Evolutionary conservation across 441 rosid species (phyloP).

Genomic region (Jatropha multifida): DNA sequence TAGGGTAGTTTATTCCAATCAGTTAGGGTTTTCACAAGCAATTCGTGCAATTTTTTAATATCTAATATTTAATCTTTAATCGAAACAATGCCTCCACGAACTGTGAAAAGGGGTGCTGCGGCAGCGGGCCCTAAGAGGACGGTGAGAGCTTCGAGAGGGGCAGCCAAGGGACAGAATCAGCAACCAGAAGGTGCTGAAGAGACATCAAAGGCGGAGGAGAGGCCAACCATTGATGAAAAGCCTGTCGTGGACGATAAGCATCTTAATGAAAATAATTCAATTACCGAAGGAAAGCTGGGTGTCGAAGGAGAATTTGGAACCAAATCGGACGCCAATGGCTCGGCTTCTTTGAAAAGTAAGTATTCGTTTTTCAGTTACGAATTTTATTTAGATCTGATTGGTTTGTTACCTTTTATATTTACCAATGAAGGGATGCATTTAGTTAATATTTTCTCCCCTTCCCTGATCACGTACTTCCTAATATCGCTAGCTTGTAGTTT

Average conservation of each 20-base stretch:
- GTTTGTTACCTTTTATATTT: background rate
- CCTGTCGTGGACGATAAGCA: conserved; percentile 28
- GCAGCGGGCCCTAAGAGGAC: conserved; percentile 49
- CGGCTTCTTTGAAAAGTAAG: conserved; percentile 50
- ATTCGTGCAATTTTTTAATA: background rate
- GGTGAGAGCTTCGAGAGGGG: conserved; percentile 36
- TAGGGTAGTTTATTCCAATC: background rate
- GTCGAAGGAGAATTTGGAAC: conserved; percentile 17
- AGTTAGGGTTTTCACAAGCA: background rate
- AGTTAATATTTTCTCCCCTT: background rate
- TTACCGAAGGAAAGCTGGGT: conserved; percentile 11
- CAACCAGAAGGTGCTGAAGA: conserved; percentile 39
- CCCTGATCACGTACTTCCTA: background rate
- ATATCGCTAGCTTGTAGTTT: background rate
- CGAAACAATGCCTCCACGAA: conserved; percentile 60
- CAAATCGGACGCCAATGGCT: conserved; percentile 31
- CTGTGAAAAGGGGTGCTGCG: conserved; percentile 21
- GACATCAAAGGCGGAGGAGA: conserved; percentile 34
- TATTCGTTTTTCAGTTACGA: background rate
- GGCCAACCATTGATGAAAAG: conserved; percentile 33
- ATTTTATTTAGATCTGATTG: conserved; percentile 22
- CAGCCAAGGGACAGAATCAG: conserved; percentile 46
- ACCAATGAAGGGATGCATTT: background rate
- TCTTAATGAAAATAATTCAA: conserved; percentile 25
- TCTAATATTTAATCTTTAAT: too few species aligned